Percentiles rank a stretch among this genome's conserved stretches.
Conservation (phyloP, 768 basidiomycete genomes). For the Leccinellum albellum region DNA sequence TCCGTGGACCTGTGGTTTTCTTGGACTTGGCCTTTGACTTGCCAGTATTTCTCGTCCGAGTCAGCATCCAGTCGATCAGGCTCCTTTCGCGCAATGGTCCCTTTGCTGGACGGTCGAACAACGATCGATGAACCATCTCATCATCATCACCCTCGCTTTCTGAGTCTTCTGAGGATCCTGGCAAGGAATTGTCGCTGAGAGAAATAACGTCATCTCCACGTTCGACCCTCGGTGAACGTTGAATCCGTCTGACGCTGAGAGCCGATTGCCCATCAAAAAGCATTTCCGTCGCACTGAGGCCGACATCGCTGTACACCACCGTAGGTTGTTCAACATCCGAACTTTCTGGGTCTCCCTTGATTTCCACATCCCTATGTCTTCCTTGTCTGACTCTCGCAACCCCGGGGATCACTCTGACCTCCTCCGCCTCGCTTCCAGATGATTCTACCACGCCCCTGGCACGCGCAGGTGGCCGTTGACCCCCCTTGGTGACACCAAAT, state of each 20-base stretch:
- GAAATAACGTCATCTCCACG: conserved; percentile 19
- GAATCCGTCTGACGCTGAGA: conserved; percentile 22
- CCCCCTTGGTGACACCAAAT: conserved; percentile 15
- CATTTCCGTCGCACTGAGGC: conserved; percentile 5
- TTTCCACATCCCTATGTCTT: conserved; percentile 35
- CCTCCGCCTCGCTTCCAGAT: conserved; percentile 33
- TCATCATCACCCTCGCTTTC: conserved; percentile 24
- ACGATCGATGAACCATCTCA: conserved; percentile 33
- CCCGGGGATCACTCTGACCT: conserved; percentile 47
- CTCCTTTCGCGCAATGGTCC: conserved; percentile 37
- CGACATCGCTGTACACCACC: not conserved
- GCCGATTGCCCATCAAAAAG: conserved; percentile 15
- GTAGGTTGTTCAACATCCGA: conserved; percentile 35
- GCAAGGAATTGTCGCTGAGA: conserved; percentile 16
- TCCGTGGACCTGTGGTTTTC: conserved; percentile 12
- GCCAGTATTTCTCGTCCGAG: conserved; percentile 33
- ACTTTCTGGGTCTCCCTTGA: conserved; percentile 66
- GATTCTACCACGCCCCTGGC: conserved; percentile 8
- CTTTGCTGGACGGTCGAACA: conserved; percentile 23
- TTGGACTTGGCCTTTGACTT: conserved; percentile 13
- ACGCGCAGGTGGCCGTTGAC: conserved; percentile 7
- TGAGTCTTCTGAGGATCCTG: conserved; percentile 11
- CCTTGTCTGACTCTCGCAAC: conserved; percentile 43
- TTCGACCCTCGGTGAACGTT: conserved; percentile 4
- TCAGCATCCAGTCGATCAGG: conserved; percentile 70